Base-by-base conservation (phyloP, 768 basidiomycete species). In the Cystofilobasidium ferigula region DNA sequence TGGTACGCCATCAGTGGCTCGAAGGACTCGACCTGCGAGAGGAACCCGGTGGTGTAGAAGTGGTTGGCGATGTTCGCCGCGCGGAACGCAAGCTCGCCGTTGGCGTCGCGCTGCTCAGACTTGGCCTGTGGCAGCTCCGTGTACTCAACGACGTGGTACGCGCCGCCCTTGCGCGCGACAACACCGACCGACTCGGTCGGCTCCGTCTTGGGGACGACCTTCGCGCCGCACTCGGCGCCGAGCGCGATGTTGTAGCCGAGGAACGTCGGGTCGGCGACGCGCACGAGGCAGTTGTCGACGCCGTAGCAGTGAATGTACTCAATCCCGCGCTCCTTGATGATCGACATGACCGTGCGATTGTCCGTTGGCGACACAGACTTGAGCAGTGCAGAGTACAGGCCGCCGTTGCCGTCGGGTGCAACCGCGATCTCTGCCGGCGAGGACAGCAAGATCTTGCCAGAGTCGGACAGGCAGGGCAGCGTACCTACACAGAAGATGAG, bases 31-130 rank as follows among this genome's bases (percentile, higher is more conserved):
- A 92, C 86, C 47, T 78, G 75, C 68, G 85, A 82, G 64, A 99
- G 82, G 79, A 88, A 98, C 30, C 80, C 76, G 36, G 87, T 86
- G 45, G 92, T 92, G 79, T 95, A 99, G 78, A 97, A 95, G 77
- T 99, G 95, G 77, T 98, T 98, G 72, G 83, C 95, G 74, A 99
- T 98, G 78, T 99, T 99, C 40, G 83, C 95, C 8, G 94, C 94
- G 66, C 92, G 83, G 85, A 92, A 98, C 28, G 83, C 78, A 61
- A 99, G 83, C 64, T 91, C 86, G 62, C 85, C 88, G 2, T 83
- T 82, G 62, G 82, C 77, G 53, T 85, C 85, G 68, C 82, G 79
- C 28, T 69, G 64, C 74, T 89, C 88, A 3, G 93, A 85, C 75
- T 94, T 89, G 71, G 88, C 89, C 70, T 83, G 80, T 10, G 88